Evolutionary conservation across 2,329 filamentous ascomycete species (phyloP).

Genomic region (Aspergillus puulaauensis): DNA sequence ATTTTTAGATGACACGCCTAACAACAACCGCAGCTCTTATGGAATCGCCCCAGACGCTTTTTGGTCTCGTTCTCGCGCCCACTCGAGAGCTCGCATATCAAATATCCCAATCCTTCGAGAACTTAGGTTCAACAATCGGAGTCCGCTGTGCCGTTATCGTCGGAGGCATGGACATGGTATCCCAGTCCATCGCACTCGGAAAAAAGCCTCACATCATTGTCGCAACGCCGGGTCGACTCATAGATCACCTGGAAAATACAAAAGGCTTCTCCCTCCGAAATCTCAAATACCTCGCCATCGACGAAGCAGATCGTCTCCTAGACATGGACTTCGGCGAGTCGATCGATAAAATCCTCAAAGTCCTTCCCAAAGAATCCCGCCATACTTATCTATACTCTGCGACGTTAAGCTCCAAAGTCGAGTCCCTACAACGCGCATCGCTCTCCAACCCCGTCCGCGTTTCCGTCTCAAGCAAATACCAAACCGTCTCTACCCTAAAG

Average conservation of each 20-base stretch:
- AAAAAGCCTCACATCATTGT: slow-evolving; percentile 95
- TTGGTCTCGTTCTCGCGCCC: slow-evolving; percentile 86
- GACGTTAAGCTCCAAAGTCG: slow-evolving; percentile 91
- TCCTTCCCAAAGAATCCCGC: slow-evolving; percentile 68
- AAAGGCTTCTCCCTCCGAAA: slow-evolving; percentile 86
- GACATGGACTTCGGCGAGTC: slow-evolving; percentile 94
- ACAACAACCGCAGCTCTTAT: slow-evolving; percentile 61
- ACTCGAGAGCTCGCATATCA: slow-evolving; percentile 92
- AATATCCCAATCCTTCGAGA: slow-evolving; percentile 84
- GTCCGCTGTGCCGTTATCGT: slow-evolving; percentile 84
- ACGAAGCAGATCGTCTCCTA: slow-evolving; percentile 87
- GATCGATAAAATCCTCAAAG: slow-evolving; percentile 89
- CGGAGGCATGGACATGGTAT: slow-evolving; percentile 93
- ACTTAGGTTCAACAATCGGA: slow-evolving; percentile 81
- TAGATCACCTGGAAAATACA: slow-evolving; percentile 94
- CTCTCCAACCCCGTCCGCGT: slow-evolving; percentile 81
- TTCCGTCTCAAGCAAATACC: slow-evolving; percentile 81
- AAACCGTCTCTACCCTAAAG: slow-evolving; percentile 84
- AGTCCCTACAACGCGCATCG: slow-evolving; percentile 85
- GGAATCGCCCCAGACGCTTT: slow-evolving; percentile 80
- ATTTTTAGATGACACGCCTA: neutral
- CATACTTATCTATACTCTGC: slow-evolving; percentile 89
- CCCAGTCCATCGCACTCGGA: slow-evolving; percentile 85
- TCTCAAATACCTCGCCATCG: slow-evolving; percentile 88
- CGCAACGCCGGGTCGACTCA: slow-evolving; percentile 81